A percentile compares a stretch with the other conserved stretches of the same genome.
These are phyloP conservation scores for Triglochin maritima DNA, from an alignment of 106 monocot genomes.

Conservation along the genomic window DNA sequence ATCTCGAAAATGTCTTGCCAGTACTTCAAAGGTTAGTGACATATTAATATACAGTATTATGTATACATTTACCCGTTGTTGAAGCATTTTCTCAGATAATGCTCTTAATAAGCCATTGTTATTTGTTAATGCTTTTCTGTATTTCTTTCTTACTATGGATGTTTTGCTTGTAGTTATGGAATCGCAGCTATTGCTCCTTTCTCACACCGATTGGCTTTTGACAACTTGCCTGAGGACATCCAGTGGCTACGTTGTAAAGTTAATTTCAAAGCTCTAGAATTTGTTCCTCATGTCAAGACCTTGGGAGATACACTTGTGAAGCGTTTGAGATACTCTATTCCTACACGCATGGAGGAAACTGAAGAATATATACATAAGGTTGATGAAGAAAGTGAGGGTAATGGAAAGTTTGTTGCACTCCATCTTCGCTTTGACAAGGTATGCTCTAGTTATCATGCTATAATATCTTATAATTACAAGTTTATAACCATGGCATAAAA, in stretches of 20 bases:
- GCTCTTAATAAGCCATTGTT: not conserved
- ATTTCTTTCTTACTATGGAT: not conserved
- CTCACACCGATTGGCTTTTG: slow-evolving; percentile 79
- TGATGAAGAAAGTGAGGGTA: slow-evolving; percentile 17
- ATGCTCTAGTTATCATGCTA: not conserved
- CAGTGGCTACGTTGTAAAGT: slow-evolving; percentile 72
- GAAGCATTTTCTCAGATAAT: too few species aligned
- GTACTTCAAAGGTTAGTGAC: slow-evolving; percentile 52
- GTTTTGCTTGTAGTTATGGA: slow-evolving; percentile 45
- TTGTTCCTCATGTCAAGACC: slow-evolving; percentile 59
- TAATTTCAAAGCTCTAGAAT: slow-evolving; percentile 66
- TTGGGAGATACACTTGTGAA: slow-evolving; percentile 59
- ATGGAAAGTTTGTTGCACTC: slow-evolving; percentile 51
- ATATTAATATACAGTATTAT: too few species aligned
- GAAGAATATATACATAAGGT: slow-evolving; percentile 20
- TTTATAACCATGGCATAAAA: not conserved
- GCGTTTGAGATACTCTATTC: slow-evolving; percentile 39
- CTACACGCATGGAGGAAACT: not conserved
- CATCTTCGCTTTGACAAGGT: slow-evolving; percentile 95
- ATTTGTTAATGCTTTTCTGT: not conserved
- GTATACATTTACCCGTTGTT: too few species aligned
- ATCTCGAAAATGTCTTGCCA: slow-evolving; percentile 71
- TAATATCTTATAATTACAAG: not conserved
- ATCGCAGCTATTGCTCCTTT: slow-evolving; percentile 81
- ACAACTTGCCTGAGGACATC: slow-evolving; percentile 52